Evolutionary conservation across 306 rosid species (phyloP).

Genomic region (Medicago arabica): DNA sequence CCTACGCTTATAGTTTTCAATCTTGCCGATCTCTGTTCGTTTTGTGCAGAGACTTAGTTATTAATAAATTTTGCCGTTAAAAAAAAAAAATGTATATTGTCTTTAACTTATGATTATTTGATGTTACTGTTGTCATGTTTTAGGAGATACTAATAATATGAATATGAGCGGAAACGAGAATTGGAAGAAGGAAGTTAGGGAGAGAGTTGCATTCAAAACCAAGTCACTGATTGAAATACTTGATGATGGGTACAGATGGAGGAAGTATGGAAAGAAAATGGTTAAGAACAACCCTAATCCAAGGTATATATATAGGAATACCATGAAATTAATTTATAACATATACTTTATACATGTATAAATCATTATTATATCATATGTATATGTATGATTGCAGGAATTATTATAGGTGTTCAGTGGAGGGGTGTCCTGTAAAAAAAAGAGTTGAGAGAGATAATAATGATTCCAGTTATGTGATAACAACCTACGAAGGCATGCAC

Average conservation of each 20-base stretch:
- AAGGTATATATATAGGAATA: constrained; percentile 47
- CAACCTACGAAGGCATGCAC: constrained; percentile 89
- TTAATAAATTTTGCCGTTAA: no score
- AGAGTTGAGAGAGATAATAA: constrained; percentile 93
- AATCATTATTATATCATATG: neutral
- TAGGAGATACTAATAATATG: constrained; percentile 1
- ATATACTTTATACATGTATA: neutral
- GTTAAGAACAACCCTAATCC: constrained; percentile 95
- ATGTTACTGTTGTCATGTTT: neutral
- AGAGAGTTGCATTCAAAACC: constrained; percentile 79
- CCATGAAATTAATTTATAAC: neutral
- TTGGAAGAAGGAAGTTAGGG: constrained; percentile 48
- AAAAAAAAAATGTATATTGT: neutral
- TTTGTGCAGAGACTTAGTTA: no score
- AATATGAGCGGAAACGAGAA: constrained; percentile 36
- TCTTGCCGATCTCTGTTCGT: no score
- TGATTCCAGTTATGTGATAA: constrained; percentile 75
- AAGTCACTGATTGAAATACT: constrained; percentile 76
- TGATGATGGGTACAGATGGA: constrained; percentile 93
- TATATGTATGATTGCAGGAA: constrained; percentile 59
- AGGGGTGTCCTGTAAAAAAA: constrained; percentile 88
- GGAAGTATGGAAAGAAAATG: constrained; percentile 96
- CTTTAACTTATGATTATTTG: neutral
- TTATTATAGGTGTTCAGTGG: constrained; percentile 82
- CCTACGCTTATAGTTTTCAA: no score